phyloP scores from a whole-genome alignment of 306 rosid genomes.

The Quercus engelmannii region DNA sequence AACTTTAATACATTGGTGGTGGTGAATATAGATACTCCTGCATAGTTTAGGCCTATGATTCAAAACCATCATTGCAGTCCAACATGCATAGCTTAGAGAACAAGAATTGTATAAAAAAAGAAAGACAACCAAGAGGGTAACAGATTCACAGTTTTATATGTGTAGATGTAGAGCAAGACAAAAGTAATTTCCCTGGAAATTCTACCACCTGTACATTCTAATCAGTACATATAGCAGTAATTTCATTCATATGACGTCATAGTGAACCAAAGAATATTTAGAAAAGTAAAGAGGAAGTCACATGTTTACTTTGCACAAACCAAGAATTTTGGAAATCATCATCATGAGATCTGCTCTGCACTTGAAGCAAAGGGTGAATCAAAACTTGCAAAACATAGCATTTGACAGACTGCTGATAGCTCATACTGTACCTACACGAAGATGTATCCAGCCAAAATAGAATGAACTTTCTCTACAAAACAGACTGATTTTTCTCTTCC shows the following conservation, averaged over 20 bases:
- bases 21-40: too few relatives aligned
- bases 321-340: neutral
- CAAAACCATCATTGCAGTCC: too few relatives aligned
- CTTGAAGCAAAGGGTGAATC: neutral
- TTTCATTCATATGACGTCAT: neutral
- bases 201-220: neutral
- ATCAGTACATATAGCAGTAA: neutral
- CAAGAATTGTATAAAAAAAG: too few relatives aligned
- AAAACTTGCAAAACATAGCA: neutral
- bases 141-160: neutral
- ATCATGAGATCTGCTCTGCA: neutral
- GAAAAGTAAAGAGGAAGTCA: neutral
- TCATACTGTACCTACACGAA: neutral
- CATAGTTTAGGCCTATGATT: too few relatives aligned
- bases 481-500: neutral
- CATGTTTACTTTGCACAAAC: neutral
- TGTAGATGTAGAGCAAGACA: neutral
- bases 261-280: neutral
- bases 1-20: too few relatives aligned
- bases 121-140: too few relatives aligned
- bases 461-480: constrained; percentile 10
- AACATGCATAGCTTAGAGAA: too few relatives aligned
- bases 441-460: constrained; percentile 12
- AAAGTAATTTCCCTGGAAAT: neutral
- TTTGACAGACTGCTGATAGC: neutral